These are phyloP conservation scores for Besnoitia besnoiti DNA, from an alignment of 169 alveolate genomes.

Conservation along the genomic window DNA sequence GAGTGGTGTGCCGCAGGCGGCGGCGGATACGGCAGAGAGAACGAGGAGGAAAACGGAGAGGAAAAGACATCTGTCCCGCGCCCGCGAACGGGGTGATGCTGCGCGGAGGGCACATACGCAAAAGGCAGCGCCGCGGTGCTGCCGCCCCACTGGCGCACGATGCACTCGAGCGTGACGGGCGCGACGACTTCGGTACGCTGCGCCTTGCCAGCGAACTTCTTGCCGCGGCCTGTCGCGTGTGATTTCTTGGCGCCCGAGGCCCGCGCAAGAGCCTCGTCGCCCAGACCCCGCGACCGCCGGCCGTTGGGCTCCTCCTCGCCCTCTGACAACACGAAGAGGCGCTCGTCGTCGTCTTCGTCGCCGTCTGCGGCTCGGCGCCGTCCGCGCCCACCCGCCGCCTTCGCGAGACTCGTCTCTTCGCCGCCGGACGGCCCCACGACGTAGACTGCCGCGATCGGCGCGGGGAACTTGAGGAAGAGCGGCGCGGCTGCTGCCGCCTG, in stretches of 20 bases:
- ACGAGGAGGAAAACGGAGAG: background rate
- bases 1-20: background rate
- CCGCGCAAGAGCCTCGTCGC: background rate
- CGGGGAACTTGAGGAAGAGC: conserved; percentile 55
- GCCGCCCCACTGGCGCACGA: conserved; percentile 21
- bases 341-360: background rate
- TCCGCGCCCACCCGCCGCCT: background rate
- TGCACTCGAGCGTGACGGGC: conserved; percentile 21
- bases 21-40: background rate
- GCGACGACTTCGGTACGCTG: background rate
- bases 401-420: background rate
- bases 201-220: background rate
- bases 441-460: conserved; percentile 65
- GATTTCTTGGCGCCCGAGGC: background rate
- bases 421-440: conserved; percentile 26
- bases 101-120: background rate
- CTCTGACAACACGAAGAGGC: background rate
- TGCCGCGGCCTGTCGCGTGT: background rate
- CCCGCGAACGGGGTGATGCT: background rate
- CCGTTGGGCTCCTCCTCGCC: background rate
- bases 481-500: no score
- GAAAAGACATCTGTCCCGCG: background rate
- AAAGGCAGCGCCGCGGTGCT: background rate
- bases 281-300: background rate
- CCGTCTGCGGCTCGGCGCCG: background rate